Percentiles rank a stretch among this genome's conserved stretches.
Conservation (phyloP, 805 yeast genomes). For the Danielozyma ontarioensis region DNA sequence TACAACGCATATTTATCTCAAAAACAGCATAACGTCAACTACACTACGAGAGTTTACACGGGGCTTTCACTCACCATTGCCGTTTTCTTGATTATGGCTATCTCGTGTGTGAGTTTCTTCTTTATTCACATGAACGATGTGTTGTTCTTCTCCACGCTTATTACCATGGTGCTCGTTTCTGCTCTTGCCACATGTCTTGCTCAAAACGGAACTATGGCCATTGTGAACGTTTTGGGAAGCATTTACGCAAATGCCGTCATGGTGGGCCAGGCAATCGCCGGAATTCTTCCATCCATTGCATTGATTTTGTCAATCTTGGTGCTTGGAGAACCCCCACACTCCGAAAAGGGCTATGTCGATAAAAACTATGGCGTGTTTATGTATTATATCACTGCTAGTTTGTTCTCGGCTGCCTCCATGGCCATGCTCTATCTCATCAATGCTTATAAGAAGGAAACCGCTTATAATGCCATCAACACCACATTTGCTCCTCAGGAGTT, state of each 20-base stretch:
- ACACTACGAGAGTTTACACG: constrained; percentile 47
- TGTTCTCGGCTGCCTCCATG: constrained; percentile 40
- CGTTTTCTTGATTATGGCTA: constrained; percentile 55
- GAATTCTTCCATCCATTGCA: constrained; percentile 81
- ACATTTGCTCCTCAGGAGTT: too few relatives aligned
- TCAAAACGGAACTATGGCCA: constrained; percentile 88
- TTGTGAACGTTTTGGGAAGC: constrained; percentile 71
- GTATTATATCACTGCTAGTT: constrained; percentile 49
- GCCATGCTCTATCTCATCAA: constrained; percentile 32
- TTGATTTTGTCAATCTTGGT: constrained; percentile 50
- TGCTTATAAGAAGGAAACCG: constrained; percentile 17
- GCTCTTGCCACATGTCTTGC: constrained; percentile 75
- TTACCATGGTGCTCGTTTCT: constrained; percentile 59
- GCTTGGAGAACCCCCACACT: constrained; percentile 22
- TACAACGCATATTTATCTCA: constrained; percentile 61
- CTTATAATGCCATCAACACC: constrained; percentile 15
- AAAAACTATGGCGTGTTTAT: constrained; percentile 36
- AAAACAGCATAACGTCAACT: constrained; percentile 57
- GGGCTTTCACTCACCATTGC: constrained; percentile 59
- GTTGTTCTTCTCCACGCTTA: constrained; percentile 47
- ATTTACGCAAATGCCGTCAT: constrained; percentile 82
- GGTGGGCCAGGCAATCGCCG: constrained; percentile 94
- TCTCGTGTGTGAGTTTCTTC: constrained; percentile 37
- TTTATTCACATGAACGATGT: constrained; percentile 33
- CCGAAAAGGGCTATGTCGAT: constrained; percentile 17